These are phyloP conservation scores for Pythium dissotocum DNA, from an alignment of 352 stramenopile species.

Conservation along the genomic window DNA sequence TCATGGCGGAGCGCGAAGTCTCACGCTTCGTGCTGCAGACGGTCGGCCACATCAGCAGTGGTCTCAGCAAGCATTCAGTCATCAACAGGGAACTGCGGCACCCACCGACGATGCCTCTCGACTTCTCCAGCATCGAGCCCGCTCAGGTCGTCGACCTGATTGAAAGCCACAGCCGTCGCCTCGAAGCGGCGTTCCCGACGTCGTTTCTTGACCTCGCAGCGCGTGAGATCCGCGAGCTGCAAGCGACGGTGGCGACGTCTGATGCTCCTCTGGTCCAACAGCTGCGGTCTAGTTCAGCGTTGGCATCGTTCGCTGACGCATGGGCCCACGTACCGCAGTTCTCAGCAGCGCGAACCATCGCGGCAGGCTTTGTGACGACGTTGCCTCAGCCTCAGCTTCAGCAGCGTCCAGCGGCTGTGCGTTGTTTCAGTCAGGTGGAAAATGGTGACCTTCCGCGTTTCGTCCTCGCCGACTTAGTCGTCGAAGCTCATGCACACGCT, in stretches of 20 bases:
- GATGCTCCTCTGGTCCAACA: neutral
- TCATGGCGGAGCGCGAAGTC: slow-evolving; percentile 18
- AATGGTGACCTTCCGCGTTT: slow-evolving; percentile 15
- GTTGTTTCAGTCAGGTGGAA: slow-evolving; percentile 7
- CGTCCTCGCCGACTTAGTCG: slow-evolving; percentile 14
- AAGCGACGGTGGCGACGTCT: neutral
- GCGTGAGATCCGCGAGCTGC: slow-evolving; percentile 30
- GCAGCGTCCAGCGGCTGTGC: neutral
- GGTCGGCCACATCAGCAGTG: neutral
- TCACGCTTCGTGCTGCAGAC: slow-evolving; percentile 21
- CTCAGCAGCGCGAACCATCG: slow-evolving; percentile 19
- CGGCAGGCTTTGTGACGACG: slow-evolving; percentile 25
- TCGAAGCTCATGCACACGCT: slow-evolving; percentile 23
- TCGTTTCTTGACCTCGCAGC: slow-evolving; percentile 30
- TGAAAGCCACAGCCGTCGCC: slow-evolving; percentile 29
- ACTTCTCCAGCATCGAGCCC: slow-evolving; percentile 23
- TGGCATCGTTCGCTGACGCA: neutral
- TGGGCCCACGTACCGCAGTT: slow-evolving; percentile 21
- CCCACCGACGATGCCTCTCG: slow-evolving; percentile 25
- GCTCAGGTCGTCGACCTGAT: slow-evolving; percentile 30
- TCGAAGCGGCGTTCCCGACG: slow-evolving; percentile 26
- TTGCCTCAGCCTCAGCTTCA: neutral
- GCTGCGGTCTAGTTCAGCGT: neutral
- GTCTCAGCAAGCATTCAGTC: neutral
- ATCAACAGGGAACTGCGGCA: no score